Base-by-base conservation (phyloP, 2,329 filamentous ascomycete genomes). In the Venturiaceae sp. region DNA sequence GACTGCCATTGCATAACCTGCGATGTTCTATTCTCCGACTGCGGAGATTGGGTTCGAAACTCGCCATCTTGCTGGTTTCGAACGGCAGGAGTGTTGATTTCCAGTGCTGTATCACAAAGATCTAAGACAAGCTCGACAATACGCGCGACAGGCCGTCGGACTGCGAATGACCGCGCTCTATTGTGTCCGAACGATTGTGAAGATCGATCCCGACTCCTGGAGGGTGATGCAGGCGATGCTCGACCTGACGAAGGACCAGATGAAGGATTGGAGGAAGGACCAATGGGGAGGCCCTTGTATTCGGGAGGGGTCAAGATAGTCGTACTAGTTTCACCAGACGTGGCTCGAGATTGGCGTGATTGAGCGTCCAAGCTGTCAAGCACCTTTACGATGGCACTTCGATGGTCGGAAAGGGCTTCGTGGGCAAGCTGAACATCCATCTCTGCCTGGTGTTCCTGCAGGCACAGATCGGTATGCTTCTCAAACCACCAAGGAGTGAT, bases 401-500 rank as follows among this genome's bases (percentile, higher is more conserved):
- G 87, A 72, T 99, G 94, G 68, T 99, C 94, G 6, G 86, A 88
- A 53, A 99, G 77, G 62, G 84, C 90, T 68, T 99, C 94, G 68
- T 99, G 94, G 5, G 92, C 85, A 79, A 97, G 87, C 69, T 99
- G 92, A 3, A 99, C 91, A 66, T 97, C 92, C 89, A 96, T 95
- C 70, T 99, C 94, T 0, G 94, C 92, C 55, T 88, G 86, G 69
- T 99, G 94, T 70, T 99, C 94, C 69, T 97, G 92, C 58, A 96
- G 78, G 68, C 94, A 99, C 21, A 97, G 77, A 66, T 99, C 95
- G 1, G 92, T 96, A 70, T 99, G 94, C 72, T 97, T 99, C 74
- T 99, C 94, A 66, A 99, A 99, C 95, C 94, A 99, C 94, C 94
- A 99, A 0, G 92, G 91, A 4, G 90, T 90, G 61, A 99, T 97